Evolutionary conservation across 73 alveolate genomes (phyloP).

Genomic region (Stentor coeruleus): DNA sequence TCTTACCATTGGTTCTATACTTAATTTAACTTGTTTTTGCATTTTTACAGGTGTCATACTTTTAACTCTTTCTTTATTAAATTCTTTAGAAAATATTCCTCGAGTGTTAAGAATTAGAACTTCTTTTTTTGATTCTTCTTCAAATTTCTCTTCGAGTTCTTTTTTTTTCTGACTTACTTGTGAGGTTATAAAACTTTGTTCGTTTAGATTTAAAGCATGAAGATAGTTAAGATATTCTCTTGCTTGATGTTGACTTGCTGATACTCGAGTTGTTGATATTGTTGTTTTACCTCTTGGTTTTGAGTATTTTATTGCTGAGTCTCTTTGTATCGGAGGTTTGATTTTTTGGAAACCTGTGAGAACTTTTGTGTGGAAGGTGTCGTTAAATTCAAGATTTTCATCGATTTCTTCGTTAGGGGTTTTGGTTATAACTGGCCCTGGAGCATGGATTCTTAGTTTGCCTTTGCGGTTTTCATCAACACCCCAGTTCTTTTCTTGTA

Average conservation of each 20-base stretch:
- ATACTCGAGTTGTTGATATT: not conserved
- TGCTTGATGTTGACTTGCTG: conserved; percentile 20
- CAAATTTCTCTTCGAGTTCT: not conserved
- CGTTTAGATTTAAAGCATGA: not conserved
- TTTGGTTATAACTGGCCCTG: conserved; percentile 5
- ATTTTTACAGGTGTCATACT: conserved; percentile 1
- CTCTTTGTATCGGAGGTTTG: not conserved
- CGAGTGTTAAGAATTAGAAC: not conserved
- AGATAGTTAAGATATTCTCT: conserved; percentile 9
- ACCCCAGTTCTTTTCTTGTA: not conserved
- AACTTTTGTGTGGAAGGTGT: not conserved
- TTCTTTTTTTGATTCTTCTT: not conserved
- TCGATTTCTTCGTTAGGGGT: not conserved
- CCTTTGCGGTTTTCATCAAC: not conserved
- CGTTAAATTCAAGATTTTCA: not conserved
- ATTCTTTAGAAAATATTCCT: not conserved
- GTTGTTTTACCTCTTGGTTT: not conserved
- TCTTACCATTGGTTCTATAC: not conserved
- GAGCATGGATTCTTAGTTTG: not conserved
- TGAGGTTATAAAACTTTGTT: not conserved
- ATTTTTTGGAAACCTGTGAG: not conserved
- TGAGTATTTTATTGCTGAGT: not conserved
- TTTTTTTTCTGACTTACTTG: not conserved
- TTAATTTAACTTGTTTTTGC: not conserved
- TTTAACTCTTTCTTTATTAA: not conserved